Base-by-base conservation (phyloP, 164 flowering plant species). In the Umbellularia californica region DNA sequence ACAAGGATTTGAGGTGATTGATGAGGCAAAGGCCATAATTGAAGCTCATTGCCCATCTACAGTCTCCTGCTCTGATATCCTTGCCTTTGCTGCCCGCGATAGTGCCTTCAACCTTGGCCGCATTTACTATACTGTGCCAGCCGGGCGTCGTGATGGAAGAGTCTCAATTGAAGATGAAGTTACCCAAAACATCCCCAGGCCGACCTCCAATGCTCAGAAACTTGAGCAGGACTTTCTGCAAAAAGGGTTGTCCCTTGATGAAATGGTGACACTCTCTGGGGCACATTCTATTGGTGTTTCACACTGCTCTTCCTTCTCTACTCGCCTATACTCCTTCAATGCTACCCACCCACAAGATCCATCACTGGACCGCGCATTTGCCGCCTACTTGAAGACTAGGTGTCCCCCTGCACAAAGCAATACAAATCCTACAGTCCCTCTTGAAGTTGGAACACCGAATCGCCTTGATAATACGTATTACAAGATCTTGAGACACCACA, bases 71-170 rank as follows among this genome's bases (percentile, higher is more conserved):
- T 79, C 93, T 0, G 93, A 90, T 79, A 84, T 87, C 22, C 72
- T 90, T 0, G 85, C 93, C 0, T 86, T 88, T 11, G 90, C 91
- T 0, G 89, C 91, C 4, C 83, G 93, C 0, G 89, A 88, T 62
- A 79, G 87, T 9, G 82, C 85, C 60, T 55, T n/a, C 24, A 76
- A 50, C 15, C 77, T 70, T 5, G 86, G 88, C 14, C 80, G 82
- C 6, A 80, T 82, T 50, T 72, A 71, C 77, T 87, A 84, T 23
- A 76, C 79, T 0, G 86, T 87, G 0, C 86, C 87, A 0, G 65
- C 86, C 0, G 90, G 92, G 0, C 78, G 90, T 0, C 81, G 89
- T 0, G 88, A 87, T 30, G 88, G 88, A 3, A 24, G 71, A 9
- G 35, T 77, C 19, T 83, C 88, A 0, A 65, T 68, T n/a, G 9